Evolutionary conservation across 129 eudicot genomes (phyloP), one percentile per base, ranked within the genome.

Genomic region (Flaveria bidentis): DNA sequence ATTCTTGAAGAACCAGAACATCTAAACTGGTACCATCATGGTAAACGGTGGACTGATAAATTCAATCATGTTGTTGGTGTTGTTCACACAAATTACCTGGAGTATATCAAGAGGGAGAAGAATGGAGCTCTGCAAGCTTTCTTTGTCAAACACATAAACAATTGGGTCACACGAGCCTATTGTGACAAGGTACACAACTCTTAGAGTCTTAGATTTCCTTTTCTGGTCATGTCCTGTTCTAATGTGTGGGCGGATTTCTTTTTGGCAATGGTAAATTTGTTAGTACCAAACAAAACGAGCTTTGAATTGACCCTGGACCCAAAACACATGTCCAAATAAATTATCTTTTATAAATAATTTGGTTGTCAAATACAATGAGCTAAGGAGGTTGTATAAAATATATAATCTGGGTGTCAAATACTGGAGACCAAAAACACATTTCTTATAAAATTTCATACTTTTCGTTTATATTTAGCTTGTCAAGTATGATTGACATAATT

Each of bases 1-100:
- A 94, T 94, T 76, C 89, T 94, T 33, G 97, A 94, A 86, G 99
- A 94, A 71, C 99, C 99, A 1, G 99, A 94, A 78, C 99, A 94
- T 82, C 77, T 94, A 55, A 94, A 91, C 76, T 94, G 99, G 99
- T 94, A 94, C 71, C 96, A 94, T 71, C 99, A 94, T 80, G 99
- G 99, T 66, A 87, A 87, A 76, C 88, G 97, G 2, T 94, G 99
- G 99, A 94, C 99, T 67, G 97, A 94, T 85, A 94, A 94, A 82
- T 94, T 94, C 78, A 94, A 94, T 86, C 97, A 94, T 80, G 99
- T 94, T 22, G 99, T 94, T 67, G 99, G 99, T 69, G 74, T 94
- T 76, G 99, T 94, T 76, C 99, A 94, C 81, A 94, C 99, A 3
- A 94, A 94, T 79, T 94, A 94, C 85, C 82, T 94, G 84, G 99